phyloP scores from a whole-genome alignment of 1,139 yeast genomes.

The Sugiyamaella paludigena region DNA sequence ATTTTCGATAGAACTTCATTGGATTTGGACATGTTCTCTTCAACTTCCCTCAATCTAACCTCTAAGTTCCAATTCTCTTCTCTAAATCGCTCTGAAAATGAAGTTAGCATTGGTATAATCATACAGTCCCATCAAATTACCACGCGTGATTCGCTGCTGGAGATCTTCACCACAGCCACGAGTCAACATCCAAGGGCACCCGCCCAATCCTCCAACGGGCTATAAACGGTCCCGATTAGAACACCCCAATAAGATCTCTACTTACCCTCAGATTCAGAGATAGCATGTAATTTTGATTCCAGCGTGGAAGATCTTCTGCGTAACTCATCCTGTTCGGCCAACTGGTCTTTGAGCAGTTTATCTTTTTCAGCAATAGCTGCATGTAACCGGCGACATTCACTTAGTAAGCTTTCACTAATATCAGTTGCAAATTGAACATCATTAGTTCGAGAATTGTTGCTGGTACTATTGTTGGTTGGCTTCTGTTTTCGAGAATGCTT shows the following conservation, averaged over 20 bases:
- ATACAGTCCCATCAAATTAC: too few relatives aligned
- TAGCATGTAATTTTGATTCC: slow-evolving; percentile 36
- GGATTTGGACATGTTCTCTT: slow-evolving; percentile 42
- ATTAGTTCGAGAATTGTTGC: slow-evolving; percentile 29
- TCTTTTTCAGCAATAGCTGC: slow-evolving; percentile 56
- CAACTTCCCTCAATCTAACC: slow-evolving; percentile 50
- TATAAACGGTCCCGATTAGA: too few relatives aligned
- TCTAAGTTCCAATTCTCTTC: slow-evolving; percentile 82
- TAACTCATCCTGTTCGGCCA: slow-evolving; percentile 46
- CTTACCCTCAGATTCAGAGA: slow-evolving; percentile 41
- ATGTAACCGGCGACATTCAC: slow-evolving; percentile 75
- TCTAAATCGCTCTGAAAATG: slow-evolving; percentile 48
- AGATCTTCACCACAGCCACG: too few relatives aligned
- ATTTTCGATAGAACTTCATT: slow-evolving; percentile 29
- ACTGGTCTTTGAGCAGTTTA: slow-evolving; percentile 43
- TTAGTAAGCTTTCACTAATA: slow-evolving; percentile 71
- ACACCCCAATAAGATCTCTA: too few relatives aligned
- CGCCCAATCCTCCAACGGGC: too few relatives aligned
- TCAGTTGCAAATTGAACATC: slow-evolving; percentile 83
- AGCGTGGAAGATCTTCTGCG: slow-evolving; percentile 40
- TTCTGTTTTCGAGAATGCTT: slow-evolving; percentile 13
- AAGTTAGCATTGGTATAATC: background rate
- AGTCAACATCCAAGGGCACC: too few relatives aligned
- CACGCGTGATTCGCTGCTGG: too few relatives aligned
- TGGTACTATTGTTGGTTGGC: background rate